phyloP scores from a whole-genome alignment of 495 filamentous ascomycete genomes.

The Aspergillus hancockii region DNA sequence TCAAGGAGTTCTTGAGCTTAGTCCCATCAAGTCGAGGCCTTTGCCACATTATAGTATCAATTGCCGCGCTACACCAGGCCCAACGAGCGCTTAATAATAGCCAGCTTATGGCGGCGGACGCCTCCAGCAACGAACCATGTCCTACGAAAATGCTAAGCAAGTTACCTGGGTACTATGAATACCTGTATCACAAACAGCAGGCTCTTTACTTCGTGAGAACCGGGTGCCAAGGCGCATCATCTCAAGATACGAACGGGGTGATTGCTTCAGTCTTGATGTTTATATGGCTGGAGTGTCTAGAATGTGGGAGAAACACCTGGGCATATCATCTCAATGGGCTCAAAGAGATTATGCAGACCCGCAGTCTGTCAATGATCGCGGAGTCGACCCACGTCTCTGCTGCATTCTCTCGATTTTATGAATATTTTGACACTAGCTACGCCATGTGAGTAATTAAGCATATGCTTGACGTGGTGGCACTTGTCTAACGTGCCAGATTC shows the following conservation, averaged over 20 bases:
- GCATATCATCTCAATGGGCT: conserved; percentile 21
- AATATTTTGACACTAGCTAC: conserved; percentile 19
- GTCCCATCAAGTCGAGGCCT: conserved; percentile 21
- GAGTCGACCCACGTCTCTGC: not conserved
- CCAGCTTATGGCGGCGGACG: not conserved
- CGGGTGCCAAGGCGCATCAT: not conserved
- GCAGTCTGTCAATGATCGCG: not conserved
- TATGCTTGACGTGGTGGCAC: not conserved
- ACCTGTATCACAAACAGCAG: conserved; percentile 19
- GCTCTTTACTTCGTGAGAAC: conserved; percentile 15
- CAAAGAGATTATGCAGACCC: conserved; percentile 13
- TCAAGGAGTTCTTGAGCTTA: conserved; percentile 25
- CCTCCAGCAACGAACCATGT: not conserved
- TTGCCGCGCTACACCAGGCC: conserved; percentile 22
- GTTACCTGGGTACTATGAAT: conserved; percentile 4
- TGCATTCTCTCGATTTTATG: conserved; percentile 1
- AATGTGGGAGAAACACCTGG: conserved; percentile 22
- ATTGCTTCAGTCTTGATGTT: conserved; percentile 24
- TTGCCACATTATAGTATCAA: conserved; percentile 19
- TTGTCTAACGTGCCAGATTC: not conserved
- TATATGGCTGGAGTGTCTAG: conserved; percentile 22
- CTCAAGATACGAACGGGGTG: conserved; percentile 13
- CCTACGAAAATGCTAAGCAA: not conserved
- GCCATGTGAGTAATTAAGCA: conserved; percentile 7
- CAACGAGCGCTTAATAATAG: not conserved